Evolutionary conservation across 2,329 filamentous ascomycete genomes (phyloP), one percentile per base, ranked within the genome.

Genomic region (Davidsoniella virescens): DNA sequence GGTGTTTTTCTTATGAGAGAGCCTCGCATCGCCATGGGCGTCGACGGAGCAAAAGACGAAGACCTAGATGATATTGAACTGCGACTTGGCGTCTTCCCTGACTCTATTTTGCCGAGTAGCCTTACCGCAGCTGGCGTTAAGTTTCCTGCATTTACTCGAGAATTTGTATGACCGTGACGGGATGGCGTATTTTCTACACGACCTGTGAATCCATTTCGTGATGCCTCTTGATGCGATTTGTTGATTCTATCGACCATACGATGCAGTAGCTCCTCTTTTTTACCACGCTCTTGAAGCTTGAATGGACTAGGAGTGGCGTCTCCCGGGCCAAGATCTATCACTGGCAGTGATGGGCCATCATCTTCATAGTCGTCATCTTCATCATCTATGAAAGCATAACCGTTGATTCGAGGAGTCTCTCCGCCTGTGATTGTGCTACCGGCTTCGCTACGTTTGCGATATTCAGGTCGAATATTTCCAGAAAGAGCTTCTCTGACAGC

Each of bases 301-400:
- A 96, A 96, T 0, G 86, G 87, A 56, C 83, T 93, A 0, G 78
- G 78, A 1, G 75, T 76, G n/a, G 74, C 64, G 58, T 80, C 72
- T 12, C 74, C 72, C 8, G 73, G 67, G 1, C 78, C 73, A 6
- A 84, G 66, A 49, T 80, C 65, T 59, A 82, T 70, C 54, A 67
- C 55, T n/a, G 69, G 65, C 8, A 53, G n/a, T 10, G 29, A 20
- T 5, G 23, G 44, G 29, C 38, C 39, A n/a, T 48, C 49, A n/a
- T 48, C 46, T n/a, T 42, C 39, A 43, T 61, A 54, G 10, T 58
- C 38, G 0, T 76, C 74, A 39, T 75, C 71, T 45, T 83, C 84
- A 51, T 93, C 87, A 57, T 94, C 87, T 36, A 98, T 88, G 64
- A 94, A 96, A 0, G 87, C 77, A 62, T 95, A 98, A 1, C 92